Evolutionary conservation across 306 rosid species (phyloP), one percentile per base, ranked within the genome.

Genomic region (Potentilla sterilis): DNA sequence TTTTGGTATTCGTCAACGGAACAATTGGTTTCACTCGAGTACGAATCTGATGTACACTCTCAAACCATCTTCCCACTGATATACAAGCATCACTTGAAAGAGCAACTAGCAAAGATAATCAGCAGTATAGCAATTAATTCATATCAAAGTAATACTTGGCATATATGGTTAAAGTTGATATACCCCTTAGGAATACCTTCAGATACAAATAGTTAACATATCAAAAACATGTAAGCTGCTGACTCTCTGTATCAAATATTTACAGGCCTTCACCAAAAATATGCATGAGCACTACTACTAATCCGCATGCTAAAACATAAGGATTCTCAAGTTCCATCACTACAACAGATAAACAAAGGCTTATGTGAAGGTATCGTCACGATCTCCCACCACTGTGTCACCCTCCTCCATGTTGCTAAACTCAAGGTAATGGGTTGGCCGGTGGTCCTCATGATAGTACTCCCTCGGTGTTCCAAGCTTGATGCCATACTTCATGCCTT

Each of bases 351-450:
- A 19, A 18, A 21, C 62, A 22, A 51, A 46, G 52, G 1, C 54
- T 63, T 70, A 89, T 22, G 95, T 32, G 80, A 88, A 91, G 1
- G 94, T 88, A 73, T 96, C 99, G 70, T 96, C 99, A 0, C 96
- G 90, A 62, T 96, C 99, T 48, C 96, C 99, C 86, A 83, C 96
- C 0, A 91, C 90, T 2, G 81, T 86, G 41, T 96, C 98, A 63
- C 89, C 98, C 77, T 92, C 99, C 87, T 96, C 99, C 87, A 96
- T 79, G 67, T 90, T 90, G 86, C 97, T 92, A 79, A 96, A 96
- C 88, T 96, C 98, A 2, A 96, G 81, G 92, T 84, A 96, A 86
- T 96, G 99, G 22, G 97, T 92, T 18, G 99, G 99, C 75, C 99
- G 76, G 80, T 96, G 99, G 73, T 96, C 99, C 83, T 96, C 98